Evolutionary conservation across 1,139 yeast species (phyloP).

Genomic region (Protomyces macrosporus): DNA sequence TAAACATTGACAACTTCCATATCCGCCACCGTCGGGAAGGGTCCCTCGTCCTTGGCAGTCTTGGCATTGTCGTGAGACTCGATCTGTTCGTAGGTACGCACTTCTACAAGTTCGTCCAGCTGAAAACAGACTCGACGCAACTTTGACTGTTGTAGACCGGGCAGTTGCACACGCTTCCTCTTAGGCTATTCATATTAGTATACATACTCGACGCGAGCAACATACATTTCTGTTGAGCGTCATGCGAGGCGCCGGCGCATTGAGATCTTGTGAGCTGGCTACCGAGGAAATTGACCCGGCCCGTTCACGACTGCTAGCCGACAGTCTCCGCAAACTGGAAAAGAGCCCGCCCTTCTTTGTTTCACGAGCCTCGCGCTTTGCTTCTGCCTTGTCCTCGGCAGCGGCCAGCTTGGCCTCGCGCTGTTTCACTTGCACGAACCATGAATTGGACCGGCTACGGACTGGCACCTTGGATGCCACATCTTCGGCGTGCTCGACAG

Average conservation of each 20-base stretch:
- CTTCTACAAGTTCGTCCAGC: constrained; percentile 20
- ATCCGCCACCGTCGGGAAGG: constrained; percentile 11
- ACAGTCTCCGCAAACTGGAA: constrained; percentile 6
- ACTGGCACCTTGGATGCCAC: background rate
- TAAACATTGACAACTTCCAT: constrained; percentile 15
- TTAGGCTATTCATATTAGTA: background rate
- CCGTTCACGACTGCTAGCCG: constrained; percentile 4
- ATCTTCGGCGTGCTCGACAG: background rate
- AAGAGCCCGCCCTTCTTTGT: constrained; percentile 5
- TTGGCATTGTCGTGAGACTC: constrained; percentile 7
- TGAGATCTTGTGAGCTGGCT: background rate
- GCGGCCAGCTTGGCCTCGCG: constrained; percentile 21
- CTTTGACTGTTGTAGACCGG: constrained; percentile 7
- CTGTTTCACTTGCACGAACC: constrained; percentile 18
- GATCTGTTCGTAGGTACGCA: constrained; percentile 21
- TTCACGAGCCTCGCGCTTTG: constrained; percentile 8
- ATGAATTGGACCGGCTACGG: constrained; percentile 14
- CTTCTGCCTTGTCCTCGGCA: constrained; percentile 16
- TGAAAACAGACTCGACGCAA: constrained; percentile 24
- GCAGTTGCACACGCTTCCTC: constrained; percentile 7
- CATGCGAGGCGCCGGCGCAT: constrained; percentile 6
- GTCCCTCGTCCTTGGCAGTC: background rate
- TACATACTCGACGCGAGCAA: background rate
- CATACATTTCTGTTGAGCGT: constrained; percentile 11
- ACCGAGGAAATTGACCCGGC: background rate